These are phyloP conservation scores for Sordariomycetes sp. DNA, from an alignment of 2,329 filamentous ascomycete species.

Conservation along the genomic window DNA sequence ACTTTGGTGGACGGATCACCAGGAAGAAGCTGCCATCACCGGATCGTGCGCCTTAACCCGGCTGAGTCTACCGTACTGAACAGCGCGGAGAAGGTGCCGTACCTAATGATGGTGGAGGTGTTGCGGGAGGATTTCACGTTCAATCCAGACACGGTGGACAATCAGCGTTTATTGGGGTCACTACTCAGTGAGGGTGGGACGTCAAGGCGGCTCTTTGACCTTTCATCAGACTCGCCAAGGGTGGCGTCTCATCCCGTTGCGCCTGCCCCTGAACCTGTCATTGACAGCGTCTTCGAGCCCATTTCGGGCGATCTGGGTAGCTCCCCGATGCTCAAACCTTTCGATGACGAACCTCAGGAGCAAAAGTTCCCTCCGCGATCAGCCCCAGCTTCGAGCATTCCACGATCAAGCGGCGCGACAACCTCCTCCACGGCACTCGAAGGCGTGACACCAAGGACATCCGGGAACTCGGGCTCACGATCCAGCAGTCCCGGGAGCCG, in stretches of 20 bases:
- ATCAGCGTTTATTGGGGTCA: conserved; percentile 53
- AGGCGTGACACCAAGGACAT: conserved; percentile 57
- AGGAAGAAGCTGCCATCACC: conserved; percentile 68
- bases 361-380: conserved; percentile 16
- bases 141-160: conserved; percentile 64
- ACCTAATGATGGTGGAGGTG: conserved; percentile 77
- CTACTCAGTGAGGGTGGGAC: conserved; percentile 48
- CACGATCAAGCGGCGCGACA: conserved; percentile 53
- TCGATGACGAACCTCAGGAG: conserved; percentile 34
- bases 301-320: conserved; percentile 68
- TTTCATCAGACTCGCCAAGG: conserved; percentile 56
- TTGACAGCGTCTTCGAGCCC: conserved; percentile 80
- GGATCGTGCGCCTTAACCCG: conserved; percentile 75
- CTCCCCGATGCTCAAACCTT: conserved; percentile 56
- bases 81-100: conserved; percentile 79
- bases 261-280: conserved; percentile 30
- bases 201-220: conserved; percentile 55
- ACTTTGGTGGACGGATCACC: conserved; percentile 65
- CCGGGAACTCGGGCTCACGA: conserved; percentile 53
- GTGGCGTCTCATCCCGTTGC: conserved; percentile 28
- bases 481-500: conserved; percentile 58
- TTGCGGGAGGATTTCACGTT: conserved; percentile 76
- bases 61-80: conserved; percentile 79
- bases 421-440: conserved; percentile 53
- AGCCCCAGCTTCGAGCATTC: conserved; percentile 22